These are phyloP conservation scores for Sphagnum tenellum DNA, from an alignment of 225 moss, liverwort and hornwort genomes.

Conservation along the genomic window DNA sequence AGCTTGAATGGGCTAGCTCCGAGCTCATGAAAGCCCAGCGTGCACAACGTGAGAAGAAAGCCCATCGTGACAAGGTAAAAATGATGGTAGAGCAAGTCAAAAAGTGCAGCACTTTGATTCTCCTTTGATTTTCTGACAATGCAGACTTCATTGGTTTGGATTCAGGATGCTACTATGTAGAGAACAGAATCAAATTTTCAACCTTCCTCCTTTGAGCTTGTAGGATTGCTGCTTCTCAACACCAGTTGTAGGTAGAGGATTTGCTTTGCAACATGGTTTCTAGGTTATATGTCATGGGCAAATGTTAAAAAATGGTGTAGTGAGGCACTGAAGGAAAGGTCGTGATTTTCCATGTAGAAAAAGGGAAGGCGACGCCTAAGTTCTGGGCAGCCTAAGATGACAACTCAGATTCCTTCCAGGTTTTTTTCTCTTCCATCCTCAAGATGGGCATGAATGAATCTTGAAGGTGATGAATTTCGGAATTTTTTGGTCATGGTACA, in stretches of 20 bases:
- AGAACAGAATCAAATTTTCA: not conserved
- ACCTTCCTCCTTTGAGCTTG: too few relatives aligned
- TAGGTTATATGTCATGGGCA: too few relatives aligned
- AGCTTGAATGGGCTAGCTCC: constrained; percentile 89
- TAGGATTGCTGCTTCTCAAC: too few relatives aligned
- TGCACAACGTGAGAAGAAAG: constrained; percentile 77
- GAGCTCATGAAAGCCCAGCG: constrained; percentile 95
- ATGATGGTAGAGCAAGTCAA: too few relatives aligned
- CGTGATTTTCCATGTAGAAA: constrained; percentile 19
- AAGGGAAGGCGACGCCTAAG: constrained; percentile 39
- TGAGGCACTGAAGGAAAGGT: not conserved
- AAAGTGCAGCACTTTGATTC: too few relatives aligned
- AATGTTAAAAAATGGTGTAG: too few relatives aligned
- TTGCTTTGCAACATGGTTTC: too few relatives aligned
- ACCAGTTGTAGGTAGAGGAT: too few relatives aligned
- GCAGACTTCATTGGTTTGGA: too few relatives aligned
- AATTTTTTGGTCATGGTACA: constrained; percentile 2
- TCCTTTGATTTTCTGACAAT: too few relatives aligned
- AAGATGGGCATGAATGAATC: not conserved
- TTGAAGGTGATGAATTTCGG: constrained; percentile 2
- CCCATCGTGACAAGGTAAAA: constrained; percentile 68
- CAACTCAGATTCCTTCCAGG: not conserved
- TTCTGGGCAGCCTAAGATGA: constrained; percentile 22
- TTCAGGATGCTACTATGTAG: not conserved
- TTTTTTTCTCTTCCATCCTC: constrained; percentile 7